Evolutionary conservation across 306 rosid genomes (phyloP), one percentile per base, ranked within the genome.

Genomic region (Acacia acuminata): DNA sequence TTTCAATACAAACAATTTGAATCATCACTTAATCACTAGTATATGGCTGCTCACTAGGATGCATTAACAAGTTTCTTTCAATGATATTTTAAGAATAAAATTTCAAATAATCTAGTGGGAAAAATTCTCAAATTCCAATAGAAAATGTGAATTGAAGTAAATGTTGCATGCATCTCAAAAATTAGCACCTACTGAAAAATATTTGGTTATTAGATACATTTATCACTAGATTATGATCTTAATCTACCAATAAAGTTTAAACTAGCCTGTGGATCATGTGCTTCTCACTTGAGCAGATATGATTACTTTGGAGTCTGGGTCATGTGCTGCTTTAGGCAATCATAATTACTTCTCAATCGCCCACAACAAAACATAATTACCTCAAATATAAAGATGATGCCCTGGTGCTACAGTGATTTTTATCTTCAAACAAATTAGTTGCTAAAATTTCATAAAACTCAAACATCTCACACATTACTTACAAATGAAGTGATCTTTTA

Each of bases 401-500:
- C 30, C 27, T 24, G 74, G 51, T 17, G 63, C 20, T 70, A 38
- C 2, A 6, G 42, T 38, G 20, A 13, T 11, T 77, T 30, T 53
- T 10, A 30, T 70, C 55, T 20, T 66, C 27, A 76, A 51, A 45
- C 10, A 86, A 44, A 44, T 38, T 80, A 0, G 2, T 68, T 38
- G 30, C 58, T 77, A 55, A 73, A 73, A 72, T 81, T 56, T 11
- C 17, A 45, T 42, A 22, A 10, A 82, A 63, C 55, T 82, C 73
- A 77, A 50, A 25, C 45, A 24, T 15, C 32, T 56, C 25, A 69
- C 48, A 77, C 48, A 81, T 55, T 50, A 96, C 98, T 93, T 91
- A 96, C 98, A 93, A 40, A 96, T 93, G 90, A 92, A 96, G 88
- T 96, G 99, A 87, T 90, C 86, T 81, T 96, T 96, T 42, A 90